Evolutionary conservation across 2,329 filamentous ascomycete species (phyloP).

Genomic region (Akanthomyces uredinophilus): DNA sequence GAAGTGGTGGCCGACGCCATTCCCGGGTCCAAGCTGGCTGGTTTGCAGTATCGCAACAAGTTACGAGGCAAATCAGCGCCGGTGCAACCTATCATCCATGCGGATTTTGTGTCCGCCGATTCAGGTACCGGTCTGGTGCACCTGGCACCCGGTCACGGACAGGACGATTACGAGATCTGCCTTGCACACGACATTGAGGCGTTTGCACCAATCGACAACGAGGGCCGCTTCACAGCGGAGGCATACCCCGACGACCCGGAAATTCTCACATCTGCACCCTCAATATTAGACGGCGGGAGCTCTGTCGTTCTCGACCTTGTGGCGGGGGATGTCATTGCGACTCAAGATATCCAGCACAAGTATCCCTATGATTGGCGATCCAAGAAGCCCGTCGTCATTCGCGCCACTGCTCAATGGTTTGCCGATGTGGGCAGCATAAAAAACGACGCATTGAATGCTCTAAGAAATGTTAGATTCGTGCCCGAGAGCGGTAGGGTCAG

Average conservation of each 20-base stretch:
- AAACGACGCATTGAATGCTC: slow-evolving; percentile 60
- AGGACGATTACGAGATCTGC: slow-evolving; percentile 91
- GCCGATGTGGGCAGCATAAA: slow-evolving; percentile 86
- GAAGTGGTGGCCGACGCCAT: slow-evolving; percentile 52
- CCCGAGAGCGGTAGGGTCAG: slow-evolving; percentile 69
- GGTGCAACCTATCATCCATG: slow-evolving; percentile 68
- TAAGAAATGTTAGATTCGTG: slow-evolving; percentile 71
- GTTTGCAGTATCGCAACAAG: slow-evolving; percentile 63
- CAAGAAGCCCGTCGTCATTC: slow-evolving; percentile 83
- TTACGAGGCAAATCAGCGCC: slow-evolving; percentile 56
- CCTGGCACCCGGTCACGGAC: slow-evolving; percentile 87
- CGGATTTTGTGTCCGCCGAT: slow-evolving; percentile 80
- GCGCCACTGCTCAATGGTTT: slow-evolving; percentile 97
- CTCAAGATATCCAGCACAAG: slow-evolving; percentile 76
- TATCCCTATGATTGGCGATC: slow-evolving; percentile 98
- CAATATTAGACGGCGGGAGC: slow-evolving; percentile 67
- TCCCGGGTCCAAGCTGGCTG: slow-evolving; percentile 59
- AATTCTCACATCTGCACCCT: slow-evolving; percentile 59
- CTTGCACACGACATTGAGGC: slow-evolving; percentile 63
- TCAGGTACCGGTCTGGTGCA: slow-evolving; percentile 97
- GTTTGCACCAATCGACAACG: slow-evolving; percentile 77
- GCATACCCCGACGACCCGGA: slow-evolving; percentile 68
- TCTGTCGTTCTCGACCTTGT: slow-evolving; percentile 66
- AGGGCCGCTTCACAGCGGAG: slow-evolving; percentile 73
- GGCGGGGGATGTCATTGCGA: slow-evolving; percentile 58